Conservation (phyloP, 176 grass and related monocot species). For the Raddia distichophylla region DNA sequence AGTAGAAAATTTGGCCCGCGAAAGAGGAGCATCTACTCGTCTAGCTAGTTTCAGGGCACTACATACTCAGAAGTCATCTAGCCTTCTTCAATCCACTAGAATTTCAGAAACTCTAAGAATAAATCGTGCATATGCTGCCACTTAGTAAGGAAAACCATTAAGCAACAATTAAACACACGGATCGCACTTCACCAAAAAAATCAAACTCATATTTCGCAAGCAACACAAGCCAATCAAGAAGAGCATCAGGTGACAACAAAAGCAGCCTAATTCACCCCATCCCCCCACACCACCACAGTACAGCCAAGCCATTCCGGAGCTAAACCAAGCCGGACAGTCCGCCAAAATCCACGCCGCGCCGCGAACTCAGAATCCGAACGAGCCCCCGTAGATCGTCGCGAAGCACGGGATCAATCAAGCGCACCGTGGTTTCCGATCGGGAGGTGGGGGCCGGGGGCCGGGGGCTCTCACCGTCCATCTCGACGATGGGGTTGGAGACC, state of each 20-base stretch:
- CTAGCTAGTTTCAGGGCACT: background rate
- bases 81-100: background rate
- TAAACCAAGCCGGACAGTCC: background rate
- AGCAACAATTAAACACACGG: background rate
- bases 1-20: background rate
- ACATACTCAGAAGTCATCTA: background rate
- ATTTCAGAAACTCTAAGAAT: background rate
- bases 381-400: background rate
- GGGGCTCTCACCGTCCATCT: constrained; percentile 74
- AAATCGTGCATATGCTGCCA: background rate
- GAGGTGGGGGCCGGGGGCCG: background rate
- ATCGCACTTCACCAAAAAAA: background rate
- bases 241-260: background rate
- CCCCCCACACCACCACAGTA: background rate
- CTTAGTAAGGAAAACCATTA: background rate
- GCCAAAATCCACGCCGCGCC: background rate
- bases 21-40: background rate
- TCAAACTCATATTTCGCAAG: background rate
- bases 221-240: background rate
- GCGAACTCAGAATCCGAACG: background rate
- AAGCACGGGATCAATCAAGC: background rate
- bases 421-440: background rate
- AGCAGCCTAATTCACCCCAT: constrained; percentile 11
- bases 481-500: constrained; percentile 72
- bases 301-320: background rate